Evolutionary conservation across 345 rosid species (phyloP).

Genomic region (Eucalyptus globulus): DNA sequence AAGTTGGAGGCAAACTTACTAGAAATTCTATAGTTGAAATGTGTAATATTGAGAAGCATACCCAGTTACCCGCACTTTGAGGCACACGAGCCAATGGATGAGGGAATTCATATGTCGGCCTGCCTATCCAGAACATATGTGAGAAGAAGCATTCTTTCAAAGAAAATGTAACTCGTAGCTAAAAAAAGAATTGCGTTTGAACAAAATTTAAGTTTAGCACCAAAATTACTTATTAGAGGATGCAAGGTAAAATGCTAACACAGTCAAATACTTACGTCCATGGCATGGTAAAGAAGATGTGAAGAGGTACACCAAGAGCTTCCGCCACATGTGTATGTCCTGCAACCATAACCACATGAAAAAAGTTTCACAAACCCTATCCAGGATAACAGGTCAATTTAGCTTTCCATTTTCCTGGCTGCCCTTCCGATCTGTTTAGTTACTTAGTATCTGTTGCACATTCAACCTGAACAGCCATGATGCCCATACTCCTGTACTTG

Average conservation of each 20-base stretch:
- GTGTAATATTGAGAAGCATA: conserved; percentile 14
- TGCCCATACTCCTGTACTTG: background rate
- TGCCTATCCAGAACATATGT: conserved; percentile 63
- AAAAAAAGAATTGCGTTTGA: background rate
- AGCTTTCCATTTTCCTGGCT: background rate
- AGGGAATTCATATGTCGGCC: conserved; percentile 97
- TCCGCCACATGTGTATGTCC: conserved; percentile 98
- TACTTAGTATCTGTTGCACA: background rate
- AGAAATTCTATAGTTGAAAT: background rate
- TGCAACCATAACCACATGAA: conserved; percentile 14
- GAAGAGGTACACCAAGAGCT: conserved; percentile 94
- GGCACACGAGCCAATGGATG: conserved; percentile 98
- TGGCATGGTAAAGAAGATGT: conserved; percentile 99
- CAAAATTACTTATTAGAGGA: background rate
- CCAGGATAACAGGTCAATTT: background rate
- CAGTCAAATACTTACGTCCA: conserved; percentile 83
- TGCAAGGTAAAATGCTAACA: background rate
- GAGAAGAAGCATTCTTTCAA: conserved; percentile 18
- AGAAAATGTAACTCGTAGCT: background rate
- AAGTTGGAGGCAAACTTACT: background rate
- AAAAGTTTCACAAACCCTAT: background rate
- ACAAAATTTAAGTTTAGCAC: background rate
- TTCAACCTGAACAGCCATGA: background rate
- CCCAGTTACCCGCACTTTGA: conserved; percentile 96
- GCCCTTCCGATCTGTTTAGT: background rate